Percentiles rank a stretch among this genome's conserved stretches.
Evolutionary conservation across 257 asterid genomes (phyloP).

Genomic region (Parsonsia alboflavescens): DNA sequence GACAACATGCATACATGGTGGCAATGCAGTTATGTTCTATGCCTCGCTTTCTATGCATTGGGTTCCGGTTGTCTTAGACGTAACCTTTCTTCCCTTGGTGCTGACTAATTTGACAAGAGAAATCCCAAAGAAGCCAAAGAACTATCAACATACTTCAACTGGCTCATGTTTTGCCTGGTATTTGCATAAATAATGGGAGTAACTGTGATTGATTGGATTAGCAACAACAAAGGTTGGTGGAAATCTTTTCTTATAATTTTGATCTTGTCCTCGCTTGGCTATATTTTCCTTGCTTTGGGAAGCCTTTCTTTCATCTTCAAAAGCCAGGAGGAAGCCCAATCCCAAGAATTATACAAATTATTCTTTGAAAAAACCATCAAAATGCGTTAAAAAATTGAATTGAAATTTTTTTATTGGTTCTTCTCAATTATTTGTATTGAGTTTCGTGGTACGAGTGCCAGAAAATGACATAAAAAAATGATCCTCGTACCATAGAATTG

Average conservation of each 20-base stretch:
- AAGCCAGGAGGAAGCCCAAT: conserved; percentile 65
- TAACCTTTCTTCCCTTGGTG: conserved; percentile 80
- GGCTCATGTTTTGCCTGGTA: conserved; percentile 53
- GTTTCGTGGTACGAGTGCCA: conserved; percentile 70
- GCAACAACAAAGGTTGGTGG: conserved; percentile 74
- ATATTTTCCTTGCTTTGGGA: conserved; percentile 40
- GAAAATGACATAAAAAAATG: neutral
- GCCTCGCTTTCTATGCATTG: conserved; percentile 51
- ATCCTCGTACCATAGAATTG: no score
- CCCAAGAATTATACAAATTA: conserved; percentile 50
- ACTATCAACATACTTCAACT: conserved; percentile 74
- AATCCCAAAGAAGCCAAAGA: conserved; percentile 62
- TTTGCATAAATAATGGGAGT: conserved; percentile 57
- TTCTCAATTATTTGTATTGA: conserved; percentile 58
- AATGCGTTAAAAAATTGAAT: conserved; percentile 61
- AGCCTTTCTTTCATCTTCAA: conserved; percentile 56
- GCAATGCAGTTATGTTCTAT: conserved; percentile 56
- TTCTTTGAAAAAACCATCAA: no score
- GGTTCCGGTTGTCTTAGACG: conserved; percentile 76
- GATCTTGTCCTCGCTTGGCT: conserved; percentile 34
- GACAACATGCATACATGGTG: conserved; percentile 44
- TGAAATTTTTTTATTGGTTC: conserved; percentile 70
- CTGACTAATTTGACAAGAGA: conserved; percentile 66
- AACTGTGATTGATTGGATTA: conserved; percentile 64
- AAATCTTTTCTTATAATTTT: conserved; percentile 60